phyloP scores from a whole-genome alignment of 2,329 filamentous ascomycete genomes.

The Blastomyces percursus region DNA sequence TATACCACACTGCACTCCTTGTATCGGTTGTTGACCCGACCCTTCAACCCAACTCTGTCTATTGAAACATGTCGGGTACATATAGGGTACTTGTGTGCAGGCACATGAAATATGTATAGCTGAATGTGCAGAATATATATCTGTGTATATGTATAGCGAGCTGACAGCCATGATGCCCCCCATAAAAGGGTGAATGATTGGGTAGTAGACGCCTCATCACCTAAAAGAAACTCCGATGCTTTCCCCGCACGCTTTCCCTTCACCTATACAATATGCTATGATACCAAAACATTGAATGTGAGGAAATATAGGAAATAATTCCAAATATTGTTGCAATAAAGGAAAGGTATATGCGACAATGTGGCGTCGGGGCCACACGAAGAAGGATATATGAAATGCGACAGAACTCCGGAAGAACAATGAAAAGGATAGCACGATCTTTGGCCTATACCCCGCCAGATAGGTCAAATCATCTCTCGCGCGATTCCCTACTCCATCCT shows the following conservation, averaged over 20 bases:
- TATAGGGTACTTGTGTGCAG: not conserved
- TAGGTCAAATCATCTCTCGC: not conserved
- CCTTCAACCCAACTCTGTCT: not conserved
- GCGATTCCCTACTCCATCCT: too few relatives aligned
- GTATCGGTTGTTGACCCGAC: not conserved
- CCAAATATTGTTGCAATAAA: not conserved
- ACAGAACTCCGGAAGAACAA: not conserved
- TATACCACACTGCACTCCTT: not conserved
- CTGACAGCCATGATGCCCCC: not conserved
- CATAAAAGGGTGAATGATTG: not conserved
- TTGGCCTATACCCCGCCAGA: not conserved
- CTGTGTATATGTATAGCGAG: not conserved
- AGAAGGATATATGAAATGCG: not conserved
- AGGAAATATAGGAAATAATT: not conserved
- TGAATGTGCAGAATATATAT: not conserved
- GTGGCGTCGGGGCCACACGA: not conserved
- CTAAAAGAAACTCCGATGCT: not conserved
- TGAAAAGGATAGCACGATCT: not conserved
- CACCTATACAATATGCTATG: constrained; percentile 1
- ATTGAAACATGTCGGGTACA: not conserved
- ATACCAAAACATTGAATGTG: not conserved
- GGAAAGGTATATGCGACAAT: not conserved
- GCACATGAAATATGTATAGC: not conserved
- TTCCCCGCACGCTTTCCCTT: not conserved
- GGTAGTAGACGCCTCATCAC: constrained; percentile 1